Percentiles rank a stretch among this genome's conserved stretches.
Evolutionary conservation across 441 rosid genomes (phyloP).

Genomic region (Manihot esculenta): DNA sequence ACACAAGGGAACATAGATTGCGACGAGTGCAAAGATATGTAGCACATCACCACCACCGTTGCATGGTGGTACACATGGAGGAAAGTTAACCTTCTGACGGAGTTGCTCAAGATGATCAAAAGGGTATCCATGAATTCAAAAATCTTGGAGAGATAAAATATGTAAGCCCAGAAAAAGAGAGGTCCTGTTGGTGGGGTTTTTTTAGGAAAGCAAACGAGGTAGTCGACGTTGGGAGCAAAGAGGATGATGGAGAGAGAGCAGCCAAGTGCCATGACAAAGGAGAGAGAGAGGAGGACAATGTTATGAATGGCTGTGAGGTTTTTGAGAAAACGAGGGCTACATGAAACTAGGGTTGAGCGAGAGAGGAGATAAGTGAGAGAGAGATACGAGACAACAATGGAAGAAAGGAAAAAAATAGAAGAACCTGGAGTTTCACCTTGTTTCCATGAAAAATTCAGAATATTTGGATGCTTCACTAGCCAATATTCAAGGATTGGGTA

Average conservation of each 20-base stretch:
- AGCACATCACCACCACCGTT: slow-evolving; percentile 57
- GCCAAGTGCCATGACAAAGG: slow-evolving; percentile 57
- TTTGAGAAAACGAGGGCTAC: slow-evolving; percentile 38
- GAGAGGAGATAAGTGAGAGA: slow-evolving; percentile 39
- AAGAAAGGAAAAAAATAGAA: slow-evolving; percentile 43
- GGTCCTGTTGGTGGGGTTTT: slow-evolving; percentile 45
- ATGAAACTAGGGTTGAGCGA: slow-evolving; percentile 30
- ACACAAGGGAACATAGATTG: slow-evolving; percentile 62
- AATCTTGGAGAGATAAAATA: slow-evolving; percentile 58
- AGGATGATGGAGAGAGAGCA: slow-evolving; percentile 51
- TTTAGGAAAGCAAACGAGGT: slow-evolving; percentile 47
- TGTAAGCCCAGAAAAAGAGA: slow-evolving; percentile 61
- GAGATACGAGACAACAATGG: slow-evolving; percentile 45
- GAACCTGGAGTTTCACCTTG: slow-evolving; percentile 57
- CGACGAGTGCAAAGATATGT: slow-evolving; percentile 41
- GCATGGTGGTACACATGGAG: slow-evolving; percentile 73
- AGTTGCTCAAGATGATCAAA: slow-evolving; percentile 46
- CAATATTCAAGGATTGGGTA: slow-evolving; percentile 38
- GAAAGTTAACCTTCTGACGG: slow-evolving; percentile 52
- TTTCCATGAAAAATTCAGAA: slow-evolving; percentile 57
- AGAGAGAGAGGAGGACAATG: slow-evolving; percentile 43
- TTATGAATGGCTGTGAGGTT: slow-evolving; percentile 57
- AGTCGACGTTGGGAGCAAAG: slow-evolving; percentile 26
- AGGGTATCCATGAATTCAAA: slow-evolving; percentile 56
- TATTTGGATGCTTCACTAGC: slow-evolving; percentile 62